Base-by-base conservation (phyloP, 2,329 filamentous ascomycete species). In the Trichoderma polysporum region DNA sequence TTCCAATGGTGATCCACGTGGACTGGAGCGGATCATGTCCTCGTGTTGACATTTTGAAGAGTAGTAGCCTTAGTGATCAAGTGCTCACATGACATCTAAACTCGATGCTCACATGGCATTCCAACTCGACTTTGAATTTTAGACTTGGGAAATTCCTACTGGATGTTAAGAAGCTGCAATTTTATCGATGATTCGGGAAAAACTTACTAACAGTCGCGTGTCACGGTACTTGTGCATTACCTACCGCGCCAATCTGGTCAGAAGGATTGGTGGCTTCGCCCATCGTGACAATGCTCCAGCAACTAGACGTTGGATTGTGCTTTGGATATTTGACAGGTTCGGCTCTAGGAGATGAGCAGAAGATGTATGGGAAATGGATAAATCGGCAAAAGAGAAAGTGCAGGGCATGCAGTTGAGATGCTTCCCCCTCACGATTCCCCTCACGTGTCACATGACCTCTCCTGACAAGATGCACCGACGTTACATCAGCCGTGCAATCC, bases 351-450 rank as follows among this genome's bases (percentile, higher is more conserved):
- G 15, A 31, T 31, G 12, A 58, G 57, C 3, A 17, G 29, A 22
- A 53, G 31, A 58, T 65, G 62, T 15, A 31, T 9, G 29, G 25
- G n/a, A 22, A 50, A 50, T 25, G 53, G 33, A 22, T 31, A 58
- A 22, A 50, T 54, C 27, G 35, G 27, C 25, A 22, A 50, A 50
- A 49, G 58, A 29, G 49, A n/a, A 35, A 39, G 7, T 5, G 33
- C 27, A 31, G 27, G 53, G 41, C 27, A 52, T 66, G 66, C 56
- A 58, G 56, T 66, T 39, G 17, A 45, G 37, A 62, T 60, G 33
- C 53, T 56, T 68, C 56, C 66, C 66, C 66, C 66, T 68, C 66
- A 53, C 58, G 31, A 50, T 56, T 68, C 66, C 66, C 66, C 57
- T 57, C 57, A 57, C 41, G 39, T 13, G 63, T 68, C 66, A 68